phyloP scores from a whole-genome alignment of 768 basidiomycete species.

The Megacollybia marginata region DNA sequence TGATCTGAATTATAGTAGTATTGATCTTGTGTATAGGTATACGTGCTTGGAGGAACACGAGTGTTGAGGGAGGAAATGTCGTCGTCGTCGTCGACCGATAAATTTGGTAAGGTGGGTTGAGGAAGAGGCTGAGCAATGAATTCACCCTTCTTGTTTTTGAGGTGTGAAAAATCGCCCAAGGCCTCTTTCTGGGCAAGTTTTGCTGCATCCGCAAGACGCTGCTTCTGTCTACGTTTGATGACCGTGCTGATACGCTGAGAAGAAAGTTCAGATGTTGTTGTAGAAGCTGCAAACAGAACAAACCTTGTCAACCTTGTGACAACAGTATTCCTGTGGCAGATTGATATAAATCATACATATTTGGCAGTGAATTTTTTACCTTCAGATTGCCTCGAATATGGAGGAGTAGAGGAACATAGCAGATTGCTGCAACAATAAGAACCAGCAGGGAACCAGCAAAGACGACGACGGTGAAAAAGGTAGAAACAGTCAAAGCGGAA shows the following conservation, averaged over 20 bases:
- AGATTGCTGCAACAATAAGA: conserved; percentile 75
- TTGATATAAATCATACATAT: not conserved
- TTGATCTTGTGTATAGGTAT: conserved; percentile 30
- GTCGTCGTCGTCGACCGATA: conserved; percentile 81
- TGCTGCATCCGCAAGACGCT: conserved; percentile 74
- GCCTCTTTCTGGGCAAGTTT: conserved; percentile 88
- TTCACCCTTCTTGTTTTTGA: conserved; percentile 91
- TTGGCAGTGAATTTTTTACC: conserved; percentile 31
- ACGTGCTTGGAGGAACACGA: conserved; percentile 43
- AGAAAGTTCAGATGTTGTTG: not conserved
- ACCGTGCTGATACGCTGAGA: conserved; percentile 83
- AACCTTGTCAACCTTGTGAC: conserved; percentile 98
- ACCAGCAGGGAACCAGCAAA: conserved; percentile 80
- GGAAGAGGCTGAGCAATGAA: conserved; percentile 73
- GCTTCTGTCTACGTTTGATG: conserved; percentile 86
- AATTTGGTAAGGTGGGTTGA: conserved; percentile 90
- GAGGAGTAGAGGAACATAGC: conserved; percentile 89
- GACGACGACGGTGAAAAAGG: conserved; percentile 84
- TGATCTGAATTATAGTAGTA: conserved; percentile 47
- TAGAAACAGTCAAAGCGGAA: conserved; percentile 78
- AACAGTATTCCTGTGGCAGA: conserved; percentile 78
- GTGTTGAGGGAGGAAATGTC: conserved; percentile 52
- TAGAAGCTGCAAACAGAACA: not conserved
- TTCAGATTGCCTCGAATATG: conserved; percentile 98
- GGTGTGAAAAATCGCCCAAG: conserved; percentile 80